A percentile compares a stretch with the other conserved stretches of the same genome.
phyloP scores from a whole-genome alignment of 129 eudicot genomes.

The Kitagawia praeruptora region DNA sequence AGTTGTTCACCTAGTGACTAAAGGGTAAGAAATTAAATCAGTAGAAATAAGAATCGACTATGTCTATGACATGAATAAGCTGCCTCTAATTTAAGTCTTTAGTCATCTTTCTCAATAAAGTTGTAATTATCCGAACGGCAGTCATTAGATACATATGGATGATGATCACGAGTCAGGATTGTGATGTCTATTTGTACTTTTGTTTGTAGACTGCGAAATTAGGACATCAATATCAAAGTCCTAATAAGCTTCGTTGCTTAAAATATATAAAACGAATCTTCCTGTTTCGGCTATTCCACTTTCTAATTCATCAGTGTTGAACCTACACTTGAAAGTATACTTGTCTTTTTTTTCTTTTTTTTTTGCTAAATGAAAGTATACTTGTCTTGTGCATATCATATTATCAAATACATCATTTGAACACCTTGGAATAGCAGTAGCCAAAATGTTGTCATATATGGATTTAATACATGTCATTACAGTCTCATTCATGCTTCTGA shows the following conservation, averaged over 20 bases:
- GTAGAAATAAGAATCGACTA: no score
- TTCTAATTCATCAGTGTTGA: neutral
- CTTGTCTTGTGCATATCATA: no score
- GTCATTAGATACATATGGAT: neutral
- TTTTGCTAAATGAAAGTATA: no score
- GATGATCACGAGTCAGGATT: neutral
- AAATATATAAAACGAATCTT: neutral
- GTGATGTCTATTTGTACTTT: neutral
- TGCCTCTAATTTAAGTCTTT: neutral
- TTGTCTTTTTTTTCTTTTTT: no score
- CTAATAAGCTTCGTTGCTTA: neutral
- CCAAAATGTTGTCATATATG: no score
- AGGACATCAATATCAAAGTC: neutral
- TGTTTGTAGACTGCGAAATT: neutral
- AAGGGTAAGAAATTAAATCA: no score
- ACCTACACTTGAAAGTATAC: neutral
- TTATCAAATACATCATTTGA: no score
- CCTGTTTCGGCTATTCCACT: neutral
- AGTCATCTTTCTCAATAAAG: neutral
- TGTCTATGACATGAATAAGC: neutral
- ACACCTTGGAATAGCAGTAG: no score
- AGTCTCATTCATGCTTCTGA: neutral
- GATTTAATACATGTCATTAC: neutral
- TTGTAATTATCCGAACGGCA: neutral
- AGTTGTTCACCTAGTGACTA: no score